Base-by-base conservation (phyloP, 2,329 filamentous ascomycete genomes). In the Capronia americana region DNA sequence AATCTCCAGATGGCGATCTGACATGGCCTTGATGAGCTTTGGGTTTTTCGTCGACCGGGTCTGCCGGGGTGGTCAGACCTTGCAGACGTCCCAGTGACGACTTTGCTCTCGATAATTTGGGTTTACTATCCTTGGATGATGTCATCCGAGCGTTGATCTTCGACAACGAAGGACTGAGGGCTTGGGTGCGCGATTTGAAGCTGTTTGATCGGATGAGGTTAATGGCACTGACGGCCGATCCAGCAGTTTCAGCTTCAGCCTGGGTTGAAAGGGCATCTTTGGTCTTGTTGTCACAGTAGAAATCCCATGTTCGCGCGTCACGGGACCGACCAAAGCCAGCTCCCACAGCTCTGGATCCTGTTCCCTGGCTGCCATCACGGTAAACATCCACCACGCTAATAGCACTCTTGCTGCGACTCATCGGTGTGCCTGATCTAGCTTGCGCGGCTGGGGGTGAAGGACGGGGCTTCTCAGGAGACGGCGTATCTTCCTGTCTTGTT, bases 301-400 rank as follows among this genome's bases (percentile, higher is more conserved):
- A 92, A 74, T 96, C 92, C 94, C 94, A 97, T 6, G 90, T 91
- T 58, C 93, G 88, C 20, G 93, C 92, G 77, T 97, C 92, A 62
- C 92, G 88, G 64, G 93, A 97, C 64, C 94, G 87, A 62, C 92
- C 92, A 63, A 89, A 88, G 38, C 81, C 80, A 20, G 89, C 80
- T 41, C 83, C 82, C 5, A 67, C 51, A 26, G 57, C 51, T 46
- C 62, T 64, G 10, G 57, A 51, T 20, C 56, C 61, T 57, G 59
- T 56, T 8, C 56, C 61, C 41, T 62, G 59, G 11, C 32, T 54
- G n/a, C 59, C 46, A n/a, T 72, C 68, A 20, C 44, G 53, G 46
- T 68, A 69, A 24, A 61, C 44, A 38, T 71, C 68, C 11, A 66
- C 30, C 2, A 48, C 58, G 23, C 51, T 64, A 44, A 67, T 57